A percentile compares a stretch with the other conserved stretches of the same genome.
Conservation (phyloP, 768 basidiomycete genomes). For the Russula lepida region DNA sequence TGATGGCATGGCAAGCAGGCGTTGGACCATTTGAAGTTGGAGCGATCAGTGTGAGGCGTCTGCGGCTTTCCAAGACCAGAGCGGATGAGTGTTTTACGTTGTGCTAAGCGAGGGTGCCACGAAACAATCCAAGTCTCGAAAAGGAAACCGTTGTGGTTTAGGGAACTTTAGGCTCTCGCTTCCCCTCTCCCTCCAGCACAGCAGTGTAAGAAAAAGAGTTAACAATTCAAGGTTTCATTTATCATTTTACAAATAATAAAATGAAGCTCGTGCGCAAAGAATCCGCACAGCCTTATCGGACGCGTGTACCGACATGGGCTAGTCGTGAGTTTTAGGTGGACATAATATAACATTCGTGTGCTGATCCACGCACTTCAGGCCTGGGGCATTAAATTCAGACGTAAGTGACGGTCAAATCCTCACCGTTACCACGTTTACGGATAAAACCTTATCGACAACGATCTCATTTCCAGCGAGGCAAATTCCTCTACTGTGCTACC, state of each 20-base stretch:
- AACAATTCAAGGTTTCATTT: background rate
- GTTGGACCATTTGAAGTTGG: background rate
- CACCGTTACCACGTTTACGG: constrained; percentile 17
- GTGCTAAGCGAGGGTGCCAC: background rate
- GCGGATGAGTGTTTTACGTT: background rate
- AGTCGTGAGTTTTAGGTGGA: background rate
- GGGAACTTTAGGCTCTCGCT: background rate
- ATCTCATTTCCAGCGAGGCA: constrained; percentile 16
- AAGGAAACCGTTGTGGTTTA: constrained; percentile 10
- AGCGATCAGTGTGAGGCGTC: background rate
- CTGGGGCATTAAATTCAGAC: constrained; percentile 4
- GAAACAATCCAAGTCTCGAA: background rate
- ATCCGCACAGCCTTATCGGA: constrained; percentile 12
- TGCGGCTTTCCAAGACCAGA: background rate
- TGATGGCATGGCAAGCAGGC: background rate
- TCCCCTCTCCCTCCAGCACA: background rate
- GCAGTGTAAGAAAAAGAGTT: background rate
- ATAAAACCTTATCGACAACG: constrained; percentile 16
- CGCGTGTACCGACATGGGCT: background rate
- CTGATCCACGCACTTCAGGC: constrained; percentile 17
- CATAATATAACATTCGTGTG: constrained; percentile 9
- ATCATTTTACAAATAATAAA: constrained; percentile 3
- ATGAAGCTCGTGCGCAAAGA: constrained; percentile 1
- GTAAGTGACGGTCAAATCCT: constrained; percentile 7
- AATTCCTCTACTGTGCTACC: constrained; percentile 6